Percentiles rank a stretch among this genome's conserved stretches.
Conservation (phyloP, 305 asterid genomes). For the Striga hermonthica region DNA sequence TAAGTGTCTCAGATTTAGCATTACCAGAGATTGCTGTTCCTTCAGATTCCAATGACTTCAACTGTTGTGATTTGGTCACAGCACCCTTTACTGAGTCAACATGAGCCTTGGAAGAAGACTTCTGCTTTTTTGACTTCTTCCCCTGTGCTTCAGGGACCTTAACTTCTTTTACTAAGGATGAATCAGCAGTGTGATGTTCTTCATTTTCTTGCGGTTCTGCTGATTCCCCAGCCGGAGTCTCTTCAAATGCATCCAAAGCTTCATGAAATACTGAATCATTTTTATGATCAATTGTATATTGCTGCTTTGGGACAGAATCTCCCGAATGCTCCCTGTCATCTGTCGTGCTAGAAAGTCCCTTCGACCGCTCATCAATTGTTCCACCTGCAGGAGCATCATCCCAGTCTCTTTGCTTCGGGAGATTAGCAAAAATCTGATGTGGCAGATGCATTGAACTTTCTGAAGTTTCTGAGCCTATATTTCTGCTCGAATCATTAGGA, state of each 20-base stretch:
- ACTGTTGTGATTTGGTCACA: conserved; percentile 39
- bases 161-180: conserved; percentile 42
- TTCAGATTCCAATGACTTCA: conserved; percentile 42
- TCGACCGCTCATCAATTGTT: conserved; percentile 39
- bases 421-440: conserved; percentile 39
- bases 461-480: conserved; percentile 36
- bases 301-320: conserved; percentile 32
- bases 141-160: conserved; percentile 49
- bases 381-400: conserved; percentile 35
- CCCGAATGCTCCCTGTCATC: conserved; percentile 33
- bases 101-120: conserved; percentile 46
- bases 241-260: conserved; percentile 32
- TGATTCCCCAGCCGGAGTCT: conserved; percentile 29
- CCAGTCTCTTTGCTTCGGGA: conserved; percentile 36
- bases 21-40: conserved; percentile 32
- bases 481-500: conserved; percentile 41
- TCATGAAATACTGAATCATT: conserved; percentile 29
- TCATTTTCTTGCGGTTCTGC: conserved; percentile 35
- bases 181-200: conserved; percentile 34
- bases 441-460: conserved; percentile 45
- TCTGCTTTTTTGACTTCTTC: conserved; percentile 77
- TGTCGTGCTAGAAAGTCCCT: conserved; percentile 29
- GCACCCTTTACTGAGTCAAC: conserved; percentile 37
- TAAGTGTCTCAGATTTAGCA: conserved; percentile 31
- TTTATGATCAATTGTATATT: conserved; percentile 26